phyloP scores from a whole-genome alignment of 2,329 filamentous ascomycete species.

The Geosmithia putterillii region DNA sequence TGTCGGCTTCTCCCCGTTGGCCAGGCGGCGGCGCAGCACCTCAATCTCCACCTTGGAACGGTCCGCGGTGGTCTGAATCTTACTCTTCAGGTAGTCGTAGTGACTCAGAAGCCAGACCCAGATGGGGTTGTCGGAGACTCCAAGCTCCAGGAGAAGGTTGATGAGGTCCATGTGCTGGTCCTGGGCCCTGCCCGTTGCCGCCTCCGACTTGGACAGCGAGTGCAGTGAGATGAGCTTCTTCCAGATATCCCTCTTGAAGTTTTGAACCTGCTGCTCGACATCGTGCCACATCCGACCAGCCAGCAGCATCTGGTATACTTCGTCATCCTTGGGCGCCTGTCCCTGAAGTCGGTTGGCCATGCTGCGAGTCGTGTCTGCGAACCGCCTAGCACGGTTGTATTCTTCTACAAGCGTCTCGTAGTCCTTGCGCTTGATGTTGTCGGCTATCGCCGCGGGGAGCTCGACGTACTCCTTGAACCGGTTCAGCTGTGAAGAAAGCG shows the following conservation, averaged over 20 bases:
- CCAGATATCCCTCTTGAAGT: constrained; percentile 86
- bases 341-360: constrained; percentile 47
- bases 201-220: constrained; percentile 36
- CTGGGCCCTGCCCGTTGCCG: constrained; percentile 42
- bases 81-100: constrained; percentile 79
- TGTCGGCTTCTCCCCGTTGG: constrained; percentile 59
- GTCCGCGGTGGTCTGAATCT: constrained; percentile 69
- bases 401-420: constrained; percentile 81
- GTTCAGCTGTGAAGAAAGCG: constrained; percentile 63
- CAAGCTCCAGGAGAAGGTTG: constrained; percentile 76
- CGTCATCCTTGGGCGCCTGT: constrained; percentile 55
- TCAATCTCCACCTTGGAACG: constrained; percentile 88
- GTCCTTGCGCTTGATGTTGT: constrained; percentile 82
- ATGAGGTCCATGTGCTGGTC: constrained; percentile 90
- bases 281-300: constrained; percentile 93
- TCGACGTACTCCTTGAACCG: constrained; percentile 74
- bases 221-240: constrained; percentile 62
- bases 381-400: constrained; percentile 70
- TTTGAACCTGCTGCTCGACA: constrained; percentile 73
- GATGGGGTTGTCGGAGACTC: constrained; percentile 90
- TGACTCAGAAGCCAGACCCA: constrained; percentile 90
- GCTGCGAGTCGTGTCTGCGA: constrained; percentile 64
- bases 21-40: constrained; percentile 71
- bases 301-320: constrained; percentile 77
- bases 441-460: constrained; percentile 62